Conservation (phyloP, 2,329 filamentous ascomycete genomes). For the Apiospora arundinis region DNA sequence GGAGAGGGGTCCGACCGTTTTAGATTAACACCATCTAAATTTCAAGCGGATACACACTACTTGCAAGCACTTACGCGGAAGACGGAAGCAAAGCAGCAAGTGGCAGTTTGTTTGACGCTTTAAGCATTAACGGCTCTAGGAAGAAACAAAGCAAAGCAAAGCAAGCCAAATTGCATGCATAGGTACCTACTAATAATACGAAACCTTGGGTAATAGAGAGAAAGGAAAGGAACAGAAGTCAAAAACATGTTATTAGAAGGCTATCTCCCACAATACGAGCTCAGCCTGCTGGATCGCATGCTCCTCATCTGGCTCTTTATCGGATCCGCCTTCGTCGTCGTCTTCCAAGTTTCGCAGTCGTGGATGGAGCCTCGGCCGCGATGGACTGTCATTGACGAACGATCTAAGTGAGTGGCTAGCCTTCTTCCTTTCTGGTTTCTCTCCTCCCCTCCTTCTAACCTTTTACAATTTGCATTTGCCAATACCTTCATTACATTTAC, state of each 20-base stretch:
- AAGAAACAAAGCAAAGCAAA: background rate
- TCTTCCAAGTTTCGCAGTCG: constrained; percentile 29
- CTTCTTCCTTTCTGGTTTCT: background rate
- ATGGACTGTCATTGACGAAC: constrained; percentile 27
- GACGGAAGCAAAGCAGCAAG: background rate
- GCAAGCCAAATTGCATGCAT: background rate
- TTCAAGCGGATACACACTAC: background rate
- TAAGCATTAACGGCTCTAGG: constrained; percentile 3
- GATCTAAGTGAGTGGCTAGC: constrained; percentile 27
- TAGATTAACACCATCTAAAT: background rate
- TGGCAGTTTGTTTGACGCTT: background rate
- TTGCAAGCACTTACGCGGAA: background rate
- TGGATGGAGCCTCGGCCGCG: constrained; percentile 27
- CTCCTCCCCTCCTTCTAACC: background rate
- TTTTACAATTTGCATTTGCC: background rate
- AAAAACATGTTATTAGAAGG: constrained; percentile 20
- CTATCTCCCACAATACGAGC: constrained; percentile 29
- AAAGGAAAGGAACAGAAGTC: background rate
- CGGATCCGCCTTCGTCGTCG: constrained; percentile 28
- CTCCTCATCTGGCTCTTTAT: constrained; percentile 32
- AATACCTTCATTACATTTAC: background rate
- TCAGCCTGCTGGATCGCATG: constrained; percentile 30
- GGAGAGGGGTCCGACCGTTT: constrained; percentile 4
- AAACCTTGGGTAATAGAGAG: background rate
- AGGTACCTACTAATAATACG: background rate